A percentile compares a stretch with the other conserved stretches of the same genome.
These are phyloP conservation scores for Barnettozyma sucrosica DNA, from an alignment of 805 yeast genomes.

Conservation along the genomic window DNA sequence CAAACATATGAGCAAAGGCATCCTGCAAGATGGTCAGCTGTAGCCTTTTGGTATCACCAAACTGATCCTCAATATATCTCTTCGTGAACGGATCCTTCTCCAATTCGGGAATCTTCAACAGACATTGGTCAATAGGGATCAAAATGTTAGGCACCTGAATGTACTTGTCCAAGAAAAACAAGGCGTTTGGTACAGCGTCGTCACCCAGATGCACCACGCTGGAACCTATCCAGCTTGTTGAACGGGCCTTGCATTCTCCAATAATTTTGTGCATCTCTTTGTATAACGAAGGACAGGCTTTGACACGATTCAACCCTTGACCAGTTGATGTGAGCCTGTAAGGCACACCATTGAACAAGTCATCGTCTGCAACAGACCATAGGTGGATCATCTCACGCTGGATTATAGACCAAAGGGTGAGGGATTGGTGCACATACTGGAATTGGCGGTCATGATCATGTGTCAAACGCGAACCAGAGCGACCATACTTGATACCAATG, in stretches of 20 bases:
- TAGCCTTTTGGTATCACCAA: conserved; percentile 48
- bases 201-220: conserved; percentile 79
- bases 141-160: conserved; percentile 73
- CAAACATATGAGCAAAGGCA: conserved; percentile 45
- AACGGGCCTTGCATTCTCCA: conserved; percentile 54
- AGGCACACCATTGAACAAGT: conserved; percentile 47
- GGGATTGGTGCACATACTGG: conserved; percentile 69
- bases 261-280: conserved; percentile 67
- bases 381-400: conserved; percentile 73
- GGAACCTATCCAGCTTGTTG: conserved; percentile 74
- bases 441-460: conserved; percentile 71
- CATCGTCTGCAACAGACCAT: conserved; percentile 75
- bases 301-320: conserved; percentile 74
- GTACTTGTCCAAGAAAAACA: conserved; percentile 74
- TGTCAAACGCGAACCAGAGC: conserved; percentile 63
- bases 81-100: conserved; percentile 42
- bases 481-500: conserved; percentile 61
- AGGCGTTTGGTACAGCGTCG: conserved; percentile 77
- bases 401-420: conserved; percentile 69
- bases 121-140: conserved; percentile 61
- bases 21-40: conserved; percentile 39
- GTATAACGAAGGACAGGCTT: conserved; percentile 63
- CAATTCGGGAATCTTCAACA: conserved; percentile 49
- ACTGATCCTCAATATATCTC: conserved; percentile 52
- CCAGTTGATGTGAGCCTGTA: conserved; percentile 69